Evolutionary conservation across 1,284 basidiomycete genomes (phyloP), one percentile per base, ranked within the genome.

Genomic region (Tetrapyrgos nigripes): DNA sequence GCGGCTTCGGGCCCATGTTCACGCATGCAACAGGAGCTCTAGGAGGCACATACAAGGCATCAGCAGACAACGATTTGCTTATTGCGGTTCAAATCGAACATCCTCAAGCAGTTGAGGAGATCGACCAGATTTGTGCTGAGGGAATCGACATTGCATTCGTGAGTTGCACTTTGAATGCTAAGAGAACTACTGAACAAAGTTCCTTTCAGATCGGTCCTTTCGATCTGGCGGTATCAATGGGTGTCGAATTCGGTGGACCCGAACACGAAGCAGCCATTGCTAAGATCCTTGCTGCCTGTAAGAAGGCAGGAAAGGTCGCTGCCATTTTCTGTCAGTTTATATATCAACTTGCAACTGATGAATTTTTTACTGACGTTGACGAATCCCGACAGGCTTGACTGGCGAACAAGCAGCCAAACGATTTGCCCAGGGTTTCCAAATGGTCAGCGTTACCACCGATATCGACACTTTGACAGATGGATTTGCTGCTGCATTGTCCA

Each of bases 1-100:
- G 72, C 4, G 72, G 72, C 0, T 73, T 70, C 45, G 72, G 72
- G 1, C 72, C 71, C n/a, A 71, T 73, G 70, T 73, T 68, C 62
- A 71, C 71, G 1, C 68, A 72, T 46, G 68, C 68, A 13, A 59
- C 70, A 10, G 71, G 71, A 40, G 69, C 67, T 6, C 59, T 69
- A n/a, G 64, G 60, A 6, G 67, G 63, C 19, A 52, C 59, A 6
- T 73, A 73, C 57, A 70, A 67, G 43, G 62, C 56, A 9, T 61
- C 64, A 21, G 69, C 70, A 13, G 63, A 68, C 50, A 63, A 63
- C 10, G 55, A 66, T 44, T 55, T 72, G 44, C 48, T 71, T 26
- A 64, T 73, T 31, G 58, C 66, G 26, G 70, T 70, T 46, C 71
- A 73, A 57, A 72, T 72, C n/a, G 71, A 73, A 52, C 69, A 71